Percentiles rank a stretch among this genome's conserved stretches.
Conservation (phyloP, 306 rosid species). For the Dryas drummondii region DNA sequence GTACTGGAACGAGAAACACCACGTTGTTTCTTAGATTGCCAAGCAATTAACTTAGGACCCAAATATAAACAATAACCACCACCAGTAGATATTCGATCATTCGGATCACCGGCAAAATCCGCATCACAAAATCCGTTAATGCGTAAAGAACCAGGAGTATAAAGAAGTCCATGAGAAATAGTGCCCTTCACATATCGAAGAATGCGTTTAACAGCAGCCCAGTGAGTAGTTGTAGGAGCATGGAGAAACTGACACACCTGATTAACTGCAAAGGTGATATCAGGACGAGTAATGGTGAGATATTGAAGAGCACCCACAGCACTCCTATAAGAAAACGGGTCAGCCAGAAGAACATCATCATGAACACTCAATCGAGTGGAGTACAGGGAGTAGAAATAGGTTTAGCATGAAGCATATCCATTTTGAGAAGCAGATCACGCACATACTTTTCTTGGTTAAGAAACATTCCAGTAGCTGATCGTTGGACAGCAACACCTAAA, state of each 20-base stretch:
- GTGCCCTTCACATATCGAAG: not conserved
- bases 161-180: not conserved
- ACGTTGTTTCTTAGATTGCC: not conserved
- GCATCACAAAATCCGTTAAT: not conserved
- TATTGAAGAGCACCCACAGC: not conserved
- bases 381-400: not conserved
- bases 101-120: not conserved
- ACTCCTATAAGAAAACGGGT: not conserved
- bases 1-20: not conserved
- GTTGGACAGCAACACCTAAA: not conserved
- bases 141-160: not conserved
- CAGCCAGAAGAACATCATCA: not conserved
- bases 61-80: not conserved
- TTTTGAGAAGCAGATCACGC: not conserved
- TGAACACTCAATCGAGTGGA: accelerated
- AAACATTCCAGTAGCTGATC: accelerated
- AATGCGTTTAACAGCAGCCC: not conserved
- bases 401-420: not conserved
- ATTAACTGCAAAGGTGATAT: not conserved
- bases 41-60: not conserved
- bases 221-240: not conserved
- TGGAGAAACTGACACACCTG: not conserved
- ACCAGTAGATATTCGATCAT: not conserved
- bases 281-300: not conserved
- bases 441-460: not conserved